Base-by-base conservation (phyloP, 208 protist species). In the Trypanosoma conorhini region DNA sequence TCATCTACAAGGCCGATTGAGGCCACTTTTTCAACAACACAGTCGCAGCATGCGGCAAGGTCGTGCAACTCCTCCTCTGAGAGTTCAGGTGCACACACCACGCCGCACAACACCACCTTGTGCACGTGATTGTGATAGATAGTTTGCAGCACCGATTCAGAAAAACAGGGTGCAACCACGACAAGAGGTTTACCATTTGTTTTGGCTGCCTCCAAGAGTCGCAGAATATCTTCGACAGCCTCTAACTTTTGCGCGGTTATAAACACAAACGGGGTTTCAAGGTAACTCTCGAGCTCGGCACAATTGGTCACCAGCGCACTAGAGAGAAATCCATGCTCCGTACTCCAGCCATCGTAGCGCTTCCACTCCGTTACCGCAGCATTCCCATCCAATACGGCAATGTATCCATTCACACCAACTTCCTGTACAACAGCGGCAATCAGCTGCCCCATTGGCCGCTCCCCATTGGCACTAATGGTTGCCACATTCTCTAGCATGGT, bases 401-500 rank as follows among this genome's bases (percentile, higher is more conserved):
- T 99, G 65, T 99, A 98, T 60, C 99, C 99, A 69, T 99, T 94
- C 61, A 97, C 97, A 70, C 99, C 98, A 31, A 99, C 98, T 30
- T 91, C 95, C 78, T 99, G 91, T 86, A 99, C 99, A 22, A 98
- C 99, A 22, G 86, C 77, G 31, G 98, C 97, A 67, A 99, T 99
- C 38, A 99, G 79, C 40, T 94, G 72, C 61, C 99, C 99, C 51
- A 99, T 98, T 19, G 86, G 86, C 10, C 76, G 85, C 74, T 99
- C 99, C 44, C 98, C 98, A 87, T 99, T 99, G 26, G 99, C 99
- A 61, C 98, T 99, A 75, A 99, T 99, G 17, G 99, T 99, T 21
- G 99, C 99, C 33, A 99, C 99, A 78, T 99, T 97, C 60, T 91
- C 84, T 24, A 96, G 82, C 84, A 83, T 93, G 31, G 72, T 77